Percentiles rank a stretch among this genome's conserved stretches.
phyloP scores from a whole-genome alignment of 2,329 filamentous ascomycete species.

The Didymella pomorum region DNA sequence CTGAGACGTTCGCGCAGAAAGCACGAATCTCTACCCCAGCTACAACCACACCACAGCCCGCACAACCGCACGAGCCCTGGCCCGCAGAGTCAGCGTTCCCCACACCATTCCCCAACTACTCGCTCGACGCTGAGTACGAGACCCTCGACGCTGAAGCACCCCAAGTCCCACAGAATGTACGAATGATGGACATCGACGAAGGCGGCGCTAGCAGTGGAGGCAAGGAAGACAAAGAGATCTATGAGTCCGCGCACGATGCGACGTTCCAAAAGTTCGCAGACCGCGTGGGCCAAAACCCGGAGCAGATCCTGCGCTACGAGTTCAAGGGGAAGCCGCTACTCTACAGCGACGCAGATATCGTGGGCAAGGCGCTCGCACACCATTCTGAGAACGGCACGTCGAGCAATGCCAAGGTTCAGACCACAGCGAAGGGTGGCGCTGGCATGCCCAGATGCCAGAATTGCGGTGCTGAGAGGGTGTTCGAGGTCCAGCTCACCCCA shows the following conservation, averaged over 20 bases:
- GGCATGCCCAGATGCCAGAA: conserved; percentile 77
- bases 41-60: conserved; percentile 35
- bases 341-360: conserved; percentile 78
- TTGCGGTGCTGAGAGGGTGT: conserved; percentile 78
- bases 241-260: conserved; percentile 59
- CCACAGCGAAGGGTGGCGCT: conserved; percentile 30
- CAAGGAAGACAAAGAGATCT: conserved; percentile 58
- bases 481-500: conserved; percentile 92
- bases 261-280: conserved; percentile 62
- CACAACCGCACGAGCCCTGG: conserved; percentile 73
- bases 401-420: conserved; percentile 42
- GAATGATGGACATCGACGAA: conserved; percentile 53
- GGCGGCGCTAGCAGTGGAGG: conserved; percentile 40
- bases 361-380: conserved; percentile 69
- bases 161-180: conserved; percentile 58
- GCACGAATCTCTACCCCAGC: conserved; percentile 59
- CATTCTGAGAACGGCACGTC: conserved; percentile 39
- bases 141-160: conserved; percentile 70
- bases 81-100: conserved; percentile 72
- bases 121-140: conserved; percentile 91
- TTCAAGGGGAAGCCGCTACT: conserved; percentile 66
- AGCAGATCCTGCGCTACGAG: conserved; percentile 61
- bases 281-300: conserved; percentile 58
- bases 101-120: conserved; percentile 75
- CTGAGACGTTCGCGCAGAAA: conserved; percentile 79